Evolutionary conservation across 2,329 filamentous ascomycete species (phyloP), one percentile per base, ranked within the genome.

Genomic region (Cytospora leucostoma): DNA sequence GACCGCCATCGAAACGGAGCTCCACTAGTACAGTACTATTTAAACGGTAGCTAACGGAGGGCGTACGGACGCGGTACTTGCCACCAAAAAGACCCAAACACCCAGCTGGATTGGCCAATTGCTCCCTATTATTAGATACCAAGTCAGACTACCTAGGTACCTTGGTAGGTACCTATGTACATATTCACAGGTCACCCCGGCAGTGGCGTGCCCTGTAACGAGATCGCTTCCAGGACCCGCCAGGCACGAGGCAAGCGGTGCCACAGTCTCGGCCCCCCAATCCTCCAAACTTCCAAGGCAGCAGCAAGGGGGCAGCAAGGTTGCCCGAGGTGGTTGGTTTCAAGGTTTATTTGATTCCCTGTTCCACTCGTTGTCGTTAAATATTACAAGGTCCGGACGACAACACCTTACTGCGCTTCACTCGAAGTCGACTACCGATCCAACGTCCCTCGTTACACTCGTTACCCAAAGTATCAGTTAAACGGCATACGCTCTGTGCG

Each of bases 121-220:
- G 47, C 33, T 44, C 59, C 52, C 59, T 61, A 61, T 61, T 55
- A 52, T 55, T 61, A 61, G 59, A 55, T n/a, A 38, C 19, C 58
- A 44, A 44, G 57, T 55, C 58, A 60, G 27, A 37, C 27, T 4
- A 27, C 27, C 27, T 27, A 3, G 27, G 27, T 27, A 27, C 4
- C 27, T 27, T 3, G 2, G 27, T 27, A 3, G 27, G 27, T 27
- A 27, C 4, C 27, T 27, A 27, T 27, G 27, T 27, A 27, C 27
- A 47, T 60, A 32, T 54, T 53, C 51, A 27, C 51, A 50, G 59
- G 32, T 5, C 50, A 12, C 8, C 21, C 50, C 27, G 21, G 21
- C 50, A 34, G 21, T 32, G 12, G 50, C 50, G 21, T 15, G 50
- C 32, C 6, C 50, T 52, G 50, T 52, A 34, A 52, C 21, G 15